Percentiles rank a stretch among this genome's conserved stretches.
Evolutionary conservation across 1,284 basidiomycete genomes (phyloP).

Genomic region (Heliocybe sulcata): DNA sequence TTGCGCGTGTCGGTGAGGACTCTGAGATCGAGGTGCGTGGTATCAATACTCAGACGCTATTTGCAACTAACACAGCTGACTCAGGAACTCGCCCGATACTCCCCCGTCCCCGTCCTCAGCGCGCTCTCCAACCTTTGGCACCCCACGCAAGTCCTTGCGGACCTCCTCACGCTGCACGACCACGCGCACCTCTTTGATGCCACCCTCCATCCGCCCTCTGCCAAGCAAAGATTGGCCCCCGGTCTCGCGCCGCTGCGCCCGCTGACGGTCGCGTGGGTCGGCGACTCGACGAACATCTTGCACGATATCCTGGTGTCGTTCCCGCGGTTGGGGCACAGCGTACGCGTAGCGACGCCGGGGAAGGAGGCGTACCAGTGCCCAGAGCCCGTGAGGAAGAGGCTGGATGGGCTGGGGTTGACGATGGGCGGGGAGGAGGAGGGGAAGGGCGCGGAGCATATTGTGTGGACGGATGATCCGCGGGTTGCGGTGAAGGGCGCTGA

Average conservation of each 20-base stretch:
- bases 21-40: constrained; percentile 80
- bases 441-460: constrained; percentile 30
- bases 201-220: background rate
- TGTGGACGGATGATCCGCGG: constrained; percentile 72
- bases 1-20: constrained; percentile 92
- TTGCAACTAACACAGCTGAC: too few species aligned
- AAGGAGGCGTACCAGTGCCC: constrained; percentile 68
- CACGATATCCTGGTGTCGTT: constrained; percentile 97
- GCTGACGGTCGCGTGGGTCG: constrained; percentile 88
- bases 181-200: constrained; percentile 45
- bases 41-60: background rate
- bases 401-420: constrained; percentile 64
- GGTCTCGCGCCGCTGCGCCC: constrained; percentile 42
- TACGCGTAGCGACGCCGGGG: constrained; percentile 79
- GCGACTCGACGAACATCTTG: constrained; percentile 93
- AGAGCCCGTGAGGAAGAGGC: constrained; percentile 71
- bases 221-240: background rate
- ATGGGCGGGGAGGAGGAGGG: constrained; percentile 26
- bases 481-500: constrained; percentile 90
- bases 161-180: constrained; percentile 88
- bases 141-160: constrained; percentile 93
- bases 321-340: constrained; percentile 84
- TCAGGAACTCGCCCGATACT: constrained; percentile 86
- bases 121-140: constrained; percentile 95
- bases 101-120: constrained; percentile 91